phyloP scores from a whole-genome alignment of 2,329 filamentous ascomycete species.

The Grosmannia serpens region DNA sequence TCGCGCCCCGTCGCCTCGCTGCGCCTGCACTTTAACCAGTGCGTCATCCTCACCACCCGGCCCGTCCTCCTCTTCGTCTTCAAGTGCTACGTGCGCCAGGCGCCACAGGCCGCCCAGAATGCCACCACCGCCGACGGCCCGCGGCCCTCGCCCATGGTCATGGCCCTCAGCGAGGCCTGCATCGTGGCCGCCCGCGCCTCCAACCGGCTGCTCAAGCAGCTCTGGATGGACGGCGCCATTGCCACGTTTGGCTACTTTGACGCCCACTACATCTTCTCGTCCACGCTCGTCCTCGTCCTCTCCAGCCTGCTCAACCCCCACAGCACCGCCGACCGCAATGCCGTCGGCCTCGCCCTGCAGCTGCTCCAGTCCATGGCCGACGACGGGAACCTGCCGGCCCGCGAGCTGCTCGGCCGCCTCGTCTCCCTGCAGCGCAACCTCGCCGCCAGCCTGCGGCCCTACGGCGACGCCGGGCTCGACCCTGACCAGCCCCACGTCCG shows the following conservation, averaged over 20 bases:
- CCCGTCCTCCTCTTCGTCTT: constrained; percentile 1
- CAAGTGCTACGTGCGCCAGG: neutral
- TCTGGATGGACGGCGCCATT: constrained; percentile 16
- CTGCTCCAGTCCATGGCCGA: constrained; percentile 18
- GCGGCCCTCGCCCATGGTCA: constrained; percentile 14
- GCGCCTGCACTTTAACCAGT: constrained; percentile 3
- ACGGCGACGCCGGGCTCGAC: neutral
- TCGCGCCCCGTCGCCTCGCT: constrained; percentile 1
- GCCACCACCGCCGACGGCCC: neutral
- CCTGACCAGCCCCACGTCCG: neutral
- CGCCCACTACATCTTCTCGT: constrained; percentile 18
- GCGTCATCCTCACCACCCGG: constrained; percentile 1
- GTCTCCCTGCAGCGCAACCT: constrained; percentile 9
- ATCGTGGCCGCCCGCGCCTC: constrained; percentile 16
- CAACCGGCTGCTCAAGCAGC: constrained; percentile 15
- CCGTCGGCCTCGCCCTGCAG: constrained; percentile 12
- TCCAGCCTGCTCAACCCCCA: constrained; percentile 14
- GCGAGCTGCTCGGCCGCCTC: constrained; percentile 15
- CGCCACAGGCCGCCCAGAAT: too few relatives aligned
- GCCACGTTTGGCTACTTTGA: constrained; percentile 19
- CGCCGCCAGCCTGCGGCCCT: neutral
- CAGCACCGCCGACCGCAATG: constrained; percentile 13
- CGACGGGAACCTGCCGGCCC: constrained; percentile 17
- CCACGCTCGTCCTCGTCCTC: constrained; percentile 15
- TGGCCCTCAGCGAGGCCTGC: constrained; percentile 19